Percentiles rank a stretch among this genome's conserved stretches.
These are phyloP conservation scores for Sugiyamaella pinicola DNA, from an alignment of 1,139 yeast species.

Conservation along the genomic window DNA sequence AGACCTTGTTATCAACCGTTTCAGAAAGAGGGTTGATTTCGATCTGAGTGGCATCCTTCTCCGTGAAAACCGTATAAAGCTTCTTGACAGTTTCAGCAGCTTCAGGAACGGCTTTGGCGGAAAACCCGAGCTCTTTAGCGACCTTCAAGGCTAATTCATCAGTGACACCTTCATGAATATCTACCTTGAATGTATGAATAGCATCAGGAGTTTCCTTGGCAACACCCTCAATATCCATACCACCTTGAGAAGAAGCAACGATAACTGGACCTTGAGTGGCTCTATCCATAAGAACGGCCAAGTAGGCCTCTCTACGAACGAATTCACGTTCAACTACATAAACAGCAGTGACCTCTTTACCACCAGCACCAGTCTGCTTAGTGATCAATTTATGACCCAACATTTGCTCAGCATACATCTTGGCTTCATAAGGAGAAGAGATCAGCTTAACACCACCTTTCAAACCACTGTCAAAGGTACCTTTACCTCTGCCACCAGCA, in stretches of 20 bases:
- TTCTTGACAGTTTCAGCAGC: slow-evolving; percentile 87
- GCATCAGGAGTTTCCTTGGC: slow-evolving; percentile 91
- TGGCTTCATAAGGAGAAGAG: slow-evolving; percentile 83
- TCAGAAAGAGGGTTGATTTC: slow-evolving; percentile 98
- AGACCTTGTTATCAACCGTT: slow-evolving; percentile 83
- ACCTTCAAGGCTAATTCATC: slow-evolving; percentile 73
- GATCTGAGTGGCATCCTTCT: slow-evolving; percentile 95
- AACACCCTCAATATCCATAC: slow-evolving; percentile 99
- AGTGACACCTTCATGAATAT: slow-evolving; percentile 77
- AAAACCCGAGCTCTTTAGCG: slow-evolving; percentile 81
- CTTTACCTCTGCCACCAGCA: slow-evolving; percentile 99
- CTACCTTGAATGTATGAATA: slow-evolving; percentile 84
- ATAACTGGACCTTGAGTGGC: slow-evolving; percentile 85
- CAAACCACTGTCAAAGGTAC: slow-evolving; percentile 92
- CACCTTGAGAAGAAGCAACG: slow-evolving; percentile 97
- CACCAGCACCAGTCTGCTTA: slow-evolving; percentile 97
- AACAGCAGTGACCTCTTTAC: slow-evolving; percentile 96
- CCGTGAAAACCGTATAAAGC: slow-evolving; percentile 83
- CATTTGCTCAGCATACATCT: slow-evolving; percentile 85
- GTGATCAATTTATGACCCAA: slow-evolving; percentile 90
- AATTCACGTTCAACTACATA: slow-evolving; percentile 94
- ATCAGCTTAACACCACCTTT: slow-evolving; percentile 96
- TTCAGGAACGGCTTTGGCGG: slow-evolving; percentile 73
- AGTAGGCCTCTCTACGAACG: slow-evolving; percentile 91
- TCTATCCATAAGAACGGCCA: slow-evolving; percentile 95